phyloP scores from a whole-genome alignment of 495 filamentous ascomycete genomes.

The Daldinia decipiens region DNA sequence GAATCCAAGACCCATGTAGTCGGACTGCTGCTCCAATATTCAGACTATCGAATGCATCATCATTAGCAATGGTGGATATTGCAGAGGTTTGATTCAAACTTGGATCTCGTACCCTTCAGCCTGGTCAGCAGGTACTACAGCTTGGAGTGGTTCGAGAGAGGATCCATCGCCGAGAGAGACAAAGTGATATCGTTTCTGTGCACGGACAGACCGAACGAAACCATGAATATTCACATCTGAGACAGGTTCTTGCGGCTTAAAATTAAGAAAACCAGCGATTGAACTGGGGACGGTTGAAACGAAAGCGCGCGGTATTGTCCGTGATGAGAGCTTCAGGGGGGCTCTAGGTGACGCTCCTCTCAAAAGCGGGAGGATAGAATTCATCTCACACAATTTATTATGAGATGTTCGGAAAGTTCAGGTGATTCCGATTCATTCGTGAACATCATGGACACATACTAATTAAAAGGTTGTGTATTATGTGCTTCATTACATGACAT shows the following conservation, averaged over 20 bases:
- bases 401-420: conserved; percentile 8
- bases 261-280: conserved; percentile 43
- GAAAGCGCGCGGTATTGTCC: conserved; percentile 23
- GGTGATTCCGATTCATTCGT: conserved; percentile 1
- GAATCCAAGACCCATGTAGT: conserved; percentile 81
- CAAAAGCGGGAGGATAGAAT: conserved; percentile 33
- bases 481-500: conserved; percentile 15
- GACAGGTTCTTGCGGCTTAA: conserved; percentile 44
- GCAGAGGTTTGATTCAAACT: conserved; percentile 30
- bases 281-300: conserved; percentile 39
- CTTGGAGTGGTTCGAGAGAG: conserved; percentile 80
- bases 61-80: conserved; percentile 35
- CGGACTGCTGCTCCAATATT: conserved; percentile 81
- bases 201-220: conserved; percentile 83
- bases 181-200: conserved; percentile 85
- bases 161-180: conserved; percentile 90
- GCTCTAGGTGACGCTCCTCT: conserved; percentile 31
- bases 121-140: conserved; percentile 77
- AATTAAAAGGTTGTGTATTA: conserved; percentile 18
- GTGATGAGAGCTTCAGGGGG: conserved; percentile 33
- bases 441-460: conserved; percentile 25
- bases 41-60: conserved; percentile 64
- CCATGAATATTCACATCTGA: conserved; percentile 69
- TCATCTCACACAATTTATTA: conserved; percentile 33
- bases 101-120: conserved; percentile 74